phyloP scores from a whole-genome alignment of 768 basidiomycete genomes.

The Terana coerulea region DNA sequence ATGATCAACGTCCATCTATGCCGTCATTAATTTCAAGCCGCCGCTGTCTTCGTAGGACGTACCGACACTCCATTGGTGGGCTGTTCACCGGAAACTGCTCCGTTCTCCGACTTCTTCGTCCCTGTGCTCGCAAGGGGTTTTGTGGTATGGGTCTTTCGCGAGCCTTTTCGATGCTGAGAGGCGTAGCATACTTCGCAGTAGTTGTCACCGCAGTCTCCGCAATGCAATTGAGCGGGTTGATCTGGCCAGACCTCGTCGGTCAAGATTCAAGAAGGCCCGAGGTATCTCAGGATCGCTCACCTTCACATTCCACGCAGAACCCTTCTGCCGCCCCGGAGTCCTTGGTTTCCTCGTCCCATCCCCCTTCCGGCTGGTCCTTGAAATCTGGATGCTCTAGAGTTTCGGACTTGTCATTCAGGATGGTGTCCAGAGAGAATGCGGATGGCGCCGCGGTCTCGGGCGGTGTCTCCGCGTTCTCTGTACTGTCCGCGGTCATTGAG shows the following conservation, averaged over 20 bases:
- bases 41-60: neutral
- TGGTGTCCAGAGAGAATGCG: slow-evolving; percentile 60
- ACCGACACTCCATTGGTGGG: slow-evolving; percentile 30
- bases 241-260: slow-evolving; percentile 39
- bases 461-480: neutral
- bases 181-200: slow-evolving; percentile 88
- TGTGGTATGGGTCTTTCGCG: slow-evolving; percentile 59
- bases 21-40: neutral
- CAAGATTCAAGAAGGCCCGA: neutral
- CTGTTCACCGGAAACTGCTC: slow-evolving; percentile 14
- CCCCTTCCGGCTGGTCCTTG: slow-evolving; percentile 37
- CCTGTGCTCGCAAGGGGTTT: slow-evolving; percentile 37
- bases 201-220: slow-evolving; percentile 66
- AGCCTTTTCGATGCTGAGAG: slow-evolving; percentile 80
- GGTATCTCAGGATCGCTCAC: slow-evolving; percentile 34
- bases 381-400: slow-evolving; percentile 51
- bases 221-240: slow-evolving; percentile 75
- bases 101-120: slow-evolving; percentile 22
- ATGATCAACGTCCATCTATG: slow-evolving; percentile 38
- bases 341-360: slow-evolving; percentile 66
- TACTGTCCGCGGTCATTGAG: slow-evolving; percentile 6
- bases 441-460: neutral
- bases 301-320: slow-evolving; percentile 84
- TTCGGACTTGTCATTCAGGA: slow-evolving; percentile 63
- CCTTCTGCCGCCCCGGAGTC: slow-evolving; percentile 51